These are phyloP conservation scores for Rhodotorula sp. DNA, from an alignment of 1,284 basidiomycete genomes.

Conservation along the genomic window DNA sequence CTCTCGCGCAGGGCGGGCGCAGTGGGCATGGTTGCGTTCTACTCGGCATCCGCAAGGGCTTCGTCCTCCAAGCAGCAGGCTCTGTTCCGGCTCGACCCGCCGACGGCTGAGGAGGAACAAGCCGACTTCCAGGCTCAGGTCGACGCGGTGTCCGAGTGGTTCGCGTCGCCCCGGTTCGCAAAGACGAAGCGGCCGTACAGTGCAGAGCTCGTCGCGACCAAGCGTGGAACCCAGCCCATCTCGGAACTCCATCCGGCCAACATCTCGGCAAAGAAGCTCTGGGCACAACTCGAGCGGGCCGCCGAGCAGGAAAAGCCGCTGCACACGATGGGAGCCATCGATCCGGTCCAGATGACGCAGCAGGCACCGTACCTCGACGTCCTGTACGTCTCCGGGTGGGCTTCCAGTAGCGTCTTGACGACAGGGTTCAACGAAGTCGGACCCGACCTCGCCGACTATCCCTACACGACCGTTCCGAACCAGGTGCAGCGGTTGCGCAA, in stretches of 20 bases:
- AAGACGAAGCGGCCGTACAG: constrained; percentile 74
- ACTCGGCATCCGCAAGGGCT: background rate
- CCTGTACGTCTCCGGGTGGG: constrained; percentile 95
- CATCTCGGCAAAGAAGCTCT: constrained; percentile 78
- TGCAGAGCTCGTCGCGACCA: constrained; percentile 73
- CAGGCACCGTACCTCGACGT: constrained; percentile 92
- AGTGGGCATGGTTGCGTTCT: constrained; percentile 2
- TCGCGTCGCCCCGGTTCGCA: constrained; percentile 68
- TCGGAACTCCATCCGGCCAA: constrained; percentile 69
- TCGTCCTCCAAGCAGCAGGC: constrained; percentile 18
- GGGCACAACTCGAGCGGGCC: constrained; percentile 63
- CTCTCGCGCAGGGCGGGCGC: background rate
- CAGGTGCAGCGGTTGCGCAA: constrained; percentile 82
- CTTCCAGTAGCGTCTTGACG: constrained; percentile 78
- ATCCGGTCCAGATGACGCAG: constrained; percentile 92
- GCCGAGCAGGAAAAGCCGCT: constrained; percentile 66
- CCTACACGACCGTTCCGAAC: constrained; percentile 91
- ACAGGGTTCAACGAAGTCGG: constrained; percentile 95
- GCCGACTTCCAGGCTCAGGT: constrained; percentile 65
- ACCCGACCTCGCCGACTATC: constrained; percentile 94
- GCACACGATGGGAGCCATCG: constrained; percentile 83
- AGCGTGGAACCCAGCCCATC: constrained; percentile 81
- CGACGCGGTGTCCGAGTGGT: constrained; percentile 67
- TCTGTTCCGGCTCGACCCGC: constrained; percentile 63
- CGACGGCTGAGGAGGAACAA: constrained; percentile 63